Conservation (phyloP, 108 stramenopile genomes). For the Conticribra guillardii region DNA sequence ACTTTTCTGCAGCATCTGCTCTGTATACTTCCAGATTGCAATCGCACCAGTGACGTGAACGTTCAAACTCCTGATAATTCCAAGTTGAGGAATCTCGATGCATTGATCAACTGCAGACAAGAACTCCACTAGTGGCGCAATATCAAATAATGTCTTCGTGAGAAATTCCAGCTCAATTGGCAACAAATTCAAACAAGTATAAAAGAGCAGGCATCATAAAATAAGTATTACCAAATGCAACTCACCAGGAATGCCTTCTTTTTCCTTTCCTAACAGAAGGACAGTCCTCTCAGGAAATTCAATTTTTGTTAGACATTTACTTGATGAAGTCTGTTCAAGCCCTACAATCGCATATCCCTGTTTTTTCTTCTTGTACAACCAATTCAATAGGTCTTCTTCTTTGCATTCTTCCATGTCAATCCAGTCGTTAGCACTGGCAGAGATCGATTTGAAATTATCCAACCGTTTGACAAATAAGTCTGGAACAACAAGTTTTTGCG, state of each 20-base stretch:
- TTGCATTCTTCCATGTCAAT: conserved; percentile 89
- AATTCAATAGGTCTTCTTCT: conserved; percentile 72
- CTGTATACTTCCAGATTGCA: conserved; percentile 91
- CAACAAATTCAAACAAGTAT: too few species aligned
- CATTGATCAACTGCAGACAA: conserved; percentile 91
- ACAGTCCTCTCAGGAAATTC: conserved; percentile 75
- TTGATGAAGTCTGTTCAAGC: conserved; percentile 88
- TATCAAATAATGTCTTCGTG: not conserved
- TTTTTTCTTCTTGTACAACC: conserved; percentile 67
- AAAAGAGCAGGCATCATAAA: too few species aligned
- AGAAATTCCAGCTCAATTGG: not conserved
- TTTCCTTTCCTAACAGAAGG: conserved; percentile 92
- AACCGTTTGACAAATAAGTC: conserved; percentile 71
- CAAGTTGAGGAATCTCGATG: conserved; percentile 96
- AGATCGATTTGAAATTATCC: conserved; percentile 88
- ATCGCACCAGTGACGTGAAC: conserved; percentile 96
- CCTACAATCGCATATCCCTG: conserved; percentile 88
- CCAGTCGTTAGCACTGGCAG: conserved; percentile 89
- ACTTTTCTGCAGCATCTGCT: conserved; percentile 77
- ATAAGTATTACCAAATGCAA: too few species aligned
- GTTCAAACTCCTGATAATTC: conserved; percentile 93
- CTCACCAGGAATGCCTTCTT: conserved; percentile 59
- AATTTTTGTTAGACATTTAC: conserved; percentile 60
- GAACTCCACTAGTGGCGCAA: conserved; percentile 86
- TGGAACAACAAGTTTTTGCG: conserved; percentile 74